Evolutionary conservation across 2,329 filamentous ascomycete species (phyloP).

Genomic region (Seiridium unicorne): DNA sequence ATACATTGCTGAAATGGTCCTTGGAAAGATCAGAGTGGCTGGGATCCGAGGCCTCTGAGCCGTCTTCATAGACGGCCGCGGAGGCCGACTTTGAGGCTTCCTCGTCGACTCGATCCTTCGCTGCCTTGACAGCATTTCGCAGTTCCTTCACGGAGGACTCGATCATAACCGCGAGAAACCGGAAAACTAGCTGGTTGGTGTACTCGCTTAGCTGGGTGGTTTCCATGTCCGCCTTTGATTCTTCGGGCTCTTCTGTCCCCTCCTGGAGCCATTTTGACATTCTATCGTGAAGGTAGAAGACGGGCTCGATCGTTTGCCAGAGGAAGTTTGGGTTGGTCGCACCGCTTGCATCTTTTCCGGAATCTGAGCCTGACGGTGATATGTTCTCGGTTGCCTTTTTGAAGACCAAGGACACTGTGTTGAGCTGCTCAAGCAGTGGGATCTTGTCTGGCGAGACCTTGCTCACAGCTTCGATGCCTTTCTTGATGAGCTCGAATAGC

Average conservation of each 20-base stretch:
- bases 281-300: constrained; percentile 27
- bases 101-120: constrained; percentile 26
- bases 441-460: constrained; percentile 18
- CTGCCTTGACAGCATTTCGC: constrained; percentile 26
- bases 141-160: constrained; percentile 28
- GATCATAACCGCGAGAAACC: constrained; percentile 26
- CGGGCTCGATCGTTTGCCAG: constrained; percentile 28
- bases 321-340: constrained; percentile 20
- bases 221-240: constrained; percentile 16
- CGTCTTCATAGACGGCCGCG: constrained; percentile 22
- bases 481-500: constrained; percentile 25
- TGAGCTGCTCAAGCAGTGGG: constrained; percentile 21
- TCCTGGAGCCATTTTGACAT: constrained; percentile 28
- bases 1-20: constrained; percentile 58
- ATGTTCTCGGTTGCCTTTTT: constrained; percentile 16
- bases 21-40: constrained; percentile 59
- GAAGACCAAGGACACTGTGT: constrained; percentile 24
- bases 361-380: background rate
- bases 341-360: background rate
- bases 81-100: constrained; percentile 26
- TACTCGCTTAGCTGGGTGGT: constrained; percentile 24
- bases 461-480: constrained; percentile 18
- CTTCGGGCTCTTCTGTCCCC: constrained; percentile 21
- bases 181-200: constrained; percentile 27
- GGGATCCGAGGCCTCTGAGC: constrained; percentile 46